Evolutionary conservation across 768 basidiomycete genomes (phyloP).

Genomic region (Rhizopogon sp.): DNA sequence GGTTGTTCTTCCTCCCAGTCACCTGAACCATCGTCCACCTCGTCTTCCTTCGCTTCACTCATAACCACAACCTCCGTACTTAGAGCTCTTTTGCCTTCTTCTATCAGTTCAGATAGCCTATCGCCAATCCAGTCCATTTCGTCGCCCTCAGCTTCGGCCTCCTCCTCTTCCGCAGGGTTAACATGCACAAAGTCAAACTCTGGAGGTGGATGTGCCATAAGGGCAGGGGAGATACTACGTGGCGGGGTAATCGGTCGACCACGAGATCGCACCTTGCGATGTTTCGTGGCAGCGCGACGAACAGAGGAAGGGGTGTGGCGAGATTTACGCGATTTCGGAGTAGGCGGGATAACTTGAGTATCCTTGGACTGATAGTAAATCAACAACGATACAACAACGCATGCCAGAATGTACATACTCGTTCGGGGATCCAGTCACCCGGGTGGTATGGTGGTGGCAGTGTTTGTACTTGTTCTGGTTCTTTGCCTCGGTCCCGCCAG

Average conservation of each 20-base stretch:
- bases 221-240: conserved; percentile 20
- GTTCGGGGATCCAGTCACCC: conserved; percentile 48
- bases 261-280: conserved; percentile 29
- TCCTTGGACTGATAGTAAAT: conserved; percentile 18
- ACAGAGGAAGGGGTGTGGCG: conserved; percentile 26
- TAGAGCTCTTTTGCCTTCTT: conserved; percentile 75
- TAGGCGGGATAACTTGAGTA: conserved; percentile 31
- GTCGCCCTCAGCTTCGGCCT: conserved; percentile 32
- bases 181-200: conserved; percentile 39
- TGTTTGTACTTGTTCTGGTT: conserved; percentile 15
- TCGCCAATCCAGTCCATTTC: conserved; percentile 85
- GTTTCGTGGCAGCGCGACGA: conserved; percentile 32
- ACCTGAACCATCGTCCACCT: conserved; percentile 70
- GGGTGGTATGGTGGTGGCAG: conserved; percentile 66
- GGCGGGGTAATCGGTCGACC: conserved; percentile 20
- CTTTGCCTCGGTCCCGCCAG: conserved; percentile 75
- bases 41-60: conserved; percentile 70
- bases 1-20: conserved; percentile 69
- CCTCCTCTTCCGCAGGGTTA: conserved; percentile 29
- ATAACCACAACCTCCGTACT: conserved; percentile 74
- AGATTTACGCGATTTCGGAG: conserved; percentile 34
- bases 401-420: conserved; percentile 13
- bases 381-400: background rate
- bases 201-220: conserved; percentile 28
- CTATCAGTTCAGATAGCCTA: conserved; percentile 63